Conservation (phyloP, 2,329 filamentous ascomycete species). For the Xylogone sp. region DNA sequence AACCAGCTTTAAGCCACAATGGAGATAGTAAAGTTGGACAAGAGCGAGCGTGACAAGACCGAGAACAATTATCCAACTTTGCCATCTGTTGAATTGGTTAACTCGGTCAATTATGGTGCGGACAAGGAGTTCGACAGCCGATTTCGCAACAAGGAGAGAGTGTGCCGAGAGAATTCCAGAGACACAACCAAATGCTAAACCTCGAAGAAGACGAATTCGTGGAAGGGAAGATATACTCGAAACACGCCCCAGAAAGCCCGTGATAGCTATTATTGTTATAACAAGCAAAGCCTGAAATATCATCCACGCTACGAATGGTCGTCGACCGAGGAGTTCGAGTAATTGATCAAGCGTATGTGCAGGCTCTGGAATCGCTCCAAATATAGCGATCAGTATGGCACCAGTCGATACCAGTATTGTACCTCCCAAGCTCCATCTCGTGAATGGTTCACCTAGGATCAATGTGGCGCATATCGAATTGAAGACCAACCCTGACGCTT, state of each 20-base stretch:
- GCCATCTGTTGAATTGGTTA: constrained; percentile 94
- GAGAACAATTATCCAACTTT: constrained; percentile 88
- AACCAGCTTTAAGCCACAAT: constrained; percentile 88
- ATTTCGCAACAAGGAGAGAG: constrained; percentile 89
- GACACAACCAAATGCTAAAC: constrained; percentile 83
- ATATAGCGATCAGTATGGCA: constrained; percentile 87
- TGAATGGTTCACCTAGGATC: constrained; percentile 91
- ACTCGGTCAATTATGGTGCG: constrained; percentile 77
- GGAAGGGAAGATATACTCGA: constrained; percentile 55
- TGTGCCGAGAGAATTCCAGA: constrained; percentile 94
- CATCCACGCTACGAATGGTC: constrained; percentile 87
- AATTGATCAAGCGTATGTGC: constrained; percentile 85
- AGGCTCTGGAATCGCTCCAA: constrained; percentile 90
- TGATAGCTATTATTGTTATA: constrained; percentile 59
- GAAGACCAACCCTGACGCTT: constrained; percentile 95
- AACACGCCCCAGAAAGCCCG: constrained; percentile 51
- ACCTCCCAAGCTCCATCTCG: constrained; percentile 84
- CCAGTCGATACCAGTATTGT: constrained; percentile 84
- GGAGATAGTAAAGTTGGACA: constrained; percentile 90
- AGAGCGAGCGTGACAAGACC: constrained; percentile 78
- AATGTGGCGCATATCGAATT: constrained; percentile 96
- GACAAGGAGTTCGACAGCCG: constrained; percentile 90
- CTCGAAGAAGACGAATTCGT: constrained; percentile 71
- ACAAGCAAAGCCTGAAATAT: constrained; percentile 72
- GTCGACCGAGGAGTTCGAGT: constrained; percentile 67